Base-by-base conservation (phyloP, 805 yeast species). In the Lachancea waltii region DNA sequence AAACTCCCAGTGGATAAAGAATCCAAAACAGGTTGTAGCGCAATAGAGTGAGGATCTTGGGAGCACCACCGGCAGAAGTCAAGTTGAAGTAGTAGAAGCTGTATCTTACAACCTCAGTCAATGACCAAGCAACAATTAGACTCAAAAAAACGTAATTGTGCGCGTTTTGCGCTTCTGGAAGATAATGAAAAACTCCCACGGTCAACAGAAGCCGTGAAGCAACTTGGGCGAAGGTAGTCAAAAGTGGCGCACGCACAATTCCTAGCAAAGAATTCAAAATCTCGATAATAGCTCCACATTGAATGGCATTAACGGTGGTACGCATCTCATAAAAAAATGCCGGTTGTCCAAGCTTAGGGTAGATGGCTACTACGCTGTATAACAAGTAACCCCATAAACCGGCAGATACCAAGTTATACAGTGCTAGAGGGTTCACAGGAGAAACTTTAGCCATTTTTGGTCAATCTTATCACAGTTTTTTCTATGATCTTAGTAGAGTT, bases 71-170 rank as follows among this genome's bases (percentile, higher is more conserved):
- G 5, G 46, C 40, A 6, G 32, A 30, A 3, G 49, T 42, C 30
- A 61, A 42, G 7, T 55, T 49, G 42, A 43, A 56, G 34, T 53
- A 60, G 57, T 92, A 94, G 65, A 77, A 92, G 30, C 85, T 73
- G 63, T 92, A 92, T 58, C 98, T 73, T 41, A 89, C 80, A 31
- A 85, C 72, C 62, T 92, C 98, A n/a, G 97, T 85, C 37, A 85
- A 51, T n/a, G 92, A 77, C 98, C 98, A 92, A 9, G 96, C 87
- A 30, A 77, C 49, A 33, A 79, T 69, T 58, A 90, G 71, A 1
- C 90, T 67, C 40, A 79, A 62, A 60, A 81, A 89, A 11, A 74
- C 77, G 68, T 47, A 69, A 70, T 48, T 49, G 37, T 48, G 72
- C 69, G 20, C 36, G 17, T 51, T 54, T 17, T 53, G 48, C 2